Percentiles rank a stretch among this genome's conserved stretches.
These are phyloP conservation scores for Brettanomyces naardenensis DNA, from an alignment of 805 yeast species.

Conservation along the genomic window DNA sequence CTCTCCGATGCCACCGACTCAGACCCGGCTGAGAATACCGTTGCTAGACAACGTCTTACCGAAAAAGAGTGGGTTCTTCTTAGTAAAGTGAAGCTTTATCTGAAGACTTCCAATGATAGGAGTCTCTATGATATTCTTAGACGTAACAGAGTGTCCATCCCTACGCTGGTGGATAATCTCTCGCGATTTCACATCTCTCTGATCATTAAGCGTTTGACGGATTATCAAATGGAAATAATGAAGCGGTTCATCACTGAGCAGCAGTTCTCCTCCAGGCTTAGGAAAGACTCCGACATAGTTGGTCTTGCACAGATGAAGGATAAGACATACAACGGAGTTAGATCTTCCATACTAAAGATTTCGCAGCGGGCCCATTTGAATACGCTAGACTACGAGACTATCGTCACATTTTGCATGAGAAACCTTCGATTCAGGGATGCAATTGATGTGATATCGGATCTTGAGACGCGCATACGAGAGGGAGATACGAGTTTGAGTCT, in stretches of 20 bases:
- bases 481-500: slow-evolving; percentile 6
- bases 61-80: slow-evolving; percentile 1
- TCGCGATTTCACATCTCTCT: slow-evolving; percentile 10
- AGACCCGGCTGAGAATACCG: no score
- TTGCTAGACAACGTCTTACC: background rate
- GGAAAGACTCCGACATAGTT: slow-evolving; percentile 9
- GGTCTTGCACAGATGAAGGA: slow-evolving; percentile 5
- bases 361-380: slow-evolving; percentile 4
- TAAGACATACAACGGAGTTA: slow-evolving; percentile 6
- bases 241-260: slow-evolving; percentile 12
- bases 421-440: slow-evolving; percentile 14
- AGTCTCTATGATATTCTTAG: slow-evolving; percentile 2
- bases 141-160: background rate
- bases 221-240: slow-evolving; percentile 6
- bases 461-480: slow-evolving; percentile 10
- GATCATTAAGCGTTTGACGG: slow-evolving; percentile 11
- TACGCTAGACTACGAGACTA: slow-evolving; percentile 19
- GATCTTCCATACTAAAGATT: slow-evolving; percentile 5
- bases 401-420: slow-evolving; percentile 14
- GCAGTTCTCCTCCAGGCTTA: slow-evolving; percentile 15
- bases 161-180: background rate
- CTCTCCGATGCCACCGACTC: no score
- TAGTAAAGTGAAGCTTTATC: slow-evolving; percentile 7
- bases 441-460: slow-evolving; percentile 11
- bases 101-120: slow-evolving; percentile 8